Evolutionary conservation across 2,329 filamentous ascomycete species (phyloP), one percentile per base, ranked within the genome.

Genomic region (Xylaria arbuscula): DNA sequence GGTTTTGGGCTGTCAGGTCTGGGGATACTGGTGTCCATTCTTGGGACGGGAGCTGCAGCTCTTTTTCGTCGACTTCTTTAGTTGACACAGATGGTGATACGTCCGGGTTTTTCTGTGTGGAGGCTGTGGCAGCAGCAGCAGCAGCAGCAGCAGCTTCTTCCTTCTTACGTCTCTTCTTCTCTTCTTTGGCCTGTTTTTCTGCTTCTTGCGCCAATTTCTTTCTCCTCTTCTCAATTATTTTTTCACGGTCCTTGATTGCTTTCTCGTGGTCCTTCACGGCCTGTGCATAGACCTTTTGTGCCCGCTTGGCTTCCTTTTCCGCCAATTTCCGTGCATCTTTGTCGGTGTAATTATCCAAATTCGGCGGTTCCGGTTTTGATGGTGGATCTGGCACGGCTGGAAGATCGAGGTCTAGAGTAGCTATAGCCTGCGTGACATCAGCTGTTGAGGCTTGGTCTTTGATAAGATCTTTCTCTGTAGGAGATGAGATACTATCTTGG

Each of bases 211-310:
- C 76, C 2, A 76, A 65, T 71, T 85, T 84, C 73, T 85, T 83
- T 59, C 80, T 83, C 15, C 83, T 82, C 77, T 88, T 88, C 70
- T 88, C 84, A 19, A 87, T 76, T 1, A 89, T 79, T 76, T 91
- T 91, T 42, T 87, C 82, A 7, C 89, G 86, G 66, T 91, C 88
- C 56, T 86, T 86, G 57, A 93, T 82, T 10, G 87, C 85, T 72
- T 87, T 91, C 47, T 89, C 86, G 42, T 88, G 88, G 67, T 89
- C 86, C 78, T 92, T 93, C 68, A 92, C 78, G 11, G 89, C 87
- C 74, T 88, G 85, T 34, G 91, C 86, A 76, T 93, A 91, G 9
- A 84, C 83, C 75, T 92, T 92, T 38, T 88, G 82, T 0, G 84
- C 83, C 13, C 86, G 85, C 60, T 88, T 87, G 64, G 89, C 84